Percentiles rank a stretch among this genome's conserved stretches.
Evolutionary conservation across 768 basidiomycete species (phyloP).

Genomic region (Mycena capillaripes): DNA sequence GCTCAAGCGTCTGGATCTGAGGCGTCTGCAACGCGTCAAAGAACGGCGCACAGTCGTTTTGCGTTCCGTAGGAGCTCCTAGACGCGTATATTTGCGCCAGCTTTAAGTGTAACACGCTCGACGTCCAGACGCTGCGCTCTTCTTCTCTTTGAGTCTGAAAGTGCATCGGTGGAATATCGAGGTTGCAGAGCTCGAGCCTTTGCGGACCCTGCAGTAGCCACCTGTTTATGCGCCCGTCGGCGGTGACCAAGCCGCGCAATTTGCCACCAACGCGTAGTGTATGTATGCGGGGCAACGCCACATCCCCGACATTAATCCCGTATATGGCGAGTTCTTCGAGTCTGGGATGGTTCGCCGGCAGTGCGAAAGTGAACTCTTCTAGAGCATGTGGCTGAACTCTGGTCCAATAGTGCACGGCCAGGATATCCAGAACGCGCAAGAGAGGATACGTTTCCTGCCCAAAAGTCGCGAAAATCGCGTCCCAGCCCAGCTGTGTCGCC

Average conservation of each 20-base stretch:
- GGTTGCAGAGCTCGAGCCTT: slow-evolving; percentile 15
- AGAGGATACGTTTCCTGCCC: slow-evolving; percentile 18
- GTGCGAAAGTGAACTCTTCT: slow-evolving; percentile 6
- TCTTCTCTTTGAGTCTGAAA: slow-evolving; percentile 22
- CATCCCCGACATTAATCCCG: slow-evolving; percentile 4
- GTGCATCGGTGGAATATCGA: slow-evolving; percentile 26
- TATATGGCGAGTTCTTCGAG: slow-evolving; percentile 18
- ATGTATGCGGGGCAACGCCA: slow-evolving; percentile 20
- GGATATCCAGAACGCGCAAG: slow-evolving; percentile 11
- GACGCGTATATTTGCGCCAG: slow-evolving; percentile 20
- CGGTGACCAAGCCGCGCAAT: not conserved
- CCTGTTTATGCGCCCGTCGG: slow-evolving; percentile 17
- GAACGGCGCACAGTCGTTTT: slow-evolving; percentile 32
- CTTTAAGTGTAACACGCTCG: slow-evolving; percentile 11
- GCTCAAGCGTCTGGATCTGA: slow-evolving; percentile 14
- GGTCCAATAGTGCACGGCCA: not conserved
- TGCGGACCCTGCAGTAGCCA: slow-evolving; percentile 15
- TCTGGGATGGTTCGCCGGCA: slow-evolving; percentile 12
- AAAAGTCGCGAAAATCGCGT: slow-evolving; percentile 7
- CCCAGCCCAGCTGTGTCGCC: slow-evolving; percentile 6
- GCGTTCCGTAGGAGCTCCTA: slow-evolving; percentile 1
- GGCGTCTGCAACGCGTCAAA: slow-evolving; percentile 31
- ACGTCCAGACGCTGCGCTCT: not conserved
- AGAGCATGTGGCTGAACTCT: not conserved
- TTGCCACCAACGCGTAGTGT: slow-evolving; percentile 9